Evolutionary conservation across 371 early-diverging fungal species (phyloP), one percentile per base, ranked within the genome.

Genomic region (Mortierella sp.): DNA sequence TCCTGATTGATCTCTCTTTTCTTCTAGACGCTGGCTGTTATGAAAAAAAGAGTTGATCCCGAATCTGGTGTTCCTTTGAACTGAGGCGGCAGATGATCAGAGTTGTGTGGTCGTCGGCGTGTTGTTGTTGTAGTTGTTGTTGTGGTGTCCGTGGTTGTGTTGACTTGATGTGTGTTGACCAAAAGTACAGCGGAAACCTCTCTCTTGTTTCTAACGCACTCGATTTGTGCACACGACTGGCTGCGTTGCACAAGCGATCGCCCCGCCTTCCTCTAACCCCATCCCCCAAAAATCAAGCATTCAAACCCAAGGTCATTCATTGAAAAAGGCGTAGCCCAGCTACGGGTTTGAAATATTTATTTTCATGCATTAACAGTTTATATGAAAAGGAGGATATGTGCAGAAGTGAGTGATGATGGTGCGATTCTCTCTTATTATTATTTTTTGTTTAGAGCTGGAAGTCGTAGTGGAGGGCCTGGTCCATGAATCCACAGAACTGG

Each of bases 401-500:
- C 68, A 68, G 63, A 63, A 27, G 35, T 18, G 18, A 60, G 60
- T 18, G 35, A 63, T 32, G 18, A 16, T 29, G 38, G 63, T 18
- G 35, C 38, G 11, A 11, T 21, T 65, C 18, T 38, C 21, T 24
- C 21, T 68, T 51, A 18, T 51, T 51, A 21, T 21, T 51, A 11
- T 48, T 49, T 49, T 51, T 51, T 16, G 16, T 16, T 54, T 55
- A 70, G 43, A 86, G 10, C 87, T 86, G 87, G 80, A 82, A 86
- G 73, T 86, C 87, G 54, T 82, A 86, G 46, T 86, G 65, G 76
- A 86, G 60, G 18, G 74, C 74, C 41, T 86, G 77, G 63, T 86
- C 82, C 73, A 86, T 49, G 78, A 86, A 86, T 63, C 82, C 82
- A 46, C 87, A 86, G 80, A 54, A 70, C 68, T 82, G 82, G 43